Conservation (phyloP, 2,329 filamentous ascomycete genomes). For the Oidium heveae region DNA sequence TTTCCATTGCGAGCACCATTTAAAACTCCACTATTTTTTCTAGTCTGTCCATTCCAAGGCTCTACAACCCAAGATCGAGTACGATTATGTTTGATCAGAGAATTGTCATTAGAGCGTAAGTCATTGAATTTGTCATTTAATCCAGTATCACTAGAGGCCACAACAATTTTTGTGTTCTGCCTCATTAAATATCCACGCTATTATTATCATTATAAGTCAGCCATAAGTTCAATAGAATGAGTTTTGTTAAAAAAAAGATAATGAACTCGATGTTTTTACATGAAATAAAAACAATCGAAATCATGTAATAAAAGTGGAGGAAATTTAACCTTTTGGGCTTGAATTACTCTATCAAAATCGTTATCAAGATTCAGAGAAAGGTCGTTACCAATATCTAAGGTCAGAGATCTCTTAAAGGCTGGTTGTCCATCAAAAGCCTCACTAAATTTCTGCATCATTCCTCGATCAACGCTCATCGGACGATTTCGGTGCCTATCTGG, state of each 20-base stretch:
- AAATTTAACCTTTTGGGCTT: constrained; percentile 76
- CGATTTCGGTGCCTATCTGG: constrained; percentile 33
- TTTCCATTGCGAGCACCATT: too few species aligned
- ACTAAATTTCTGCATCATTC: constrained; percentile 10
- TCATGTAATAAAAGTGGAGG: constrained; percentile 13
- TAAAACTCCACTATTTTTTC: constrained; percentile 29
- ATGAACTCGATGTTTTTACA: constrained; percentile 22
- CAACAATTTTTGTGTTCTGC: constrained; percentile 90
- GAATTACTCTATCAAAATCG: constrained; percentile 87
- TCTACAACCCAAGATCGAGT: constrained; percentile 91
- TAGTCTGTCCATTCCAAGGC: constrained; percentile 70
- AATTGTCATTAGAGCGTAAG: constrained; percentile 37
- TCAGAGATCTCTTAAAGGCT: constrained; percentile 61
- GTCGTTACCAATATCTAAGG: constrained; percentile 46
- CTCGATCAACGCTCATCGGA: constrained; percentile 19
- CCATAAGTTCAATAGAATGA: constrained; percentile 15
- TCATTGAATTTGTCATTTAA: constrained; percentile 29
- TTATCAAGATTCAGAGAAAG: constrained; percentile 67
- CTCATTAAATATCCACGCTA: constrained; percentile 98
- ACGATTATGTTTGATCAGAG: constrained; percentile 49
- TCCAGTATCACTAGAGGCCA: constrained; percentile 50
- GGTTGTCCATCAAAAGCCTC: constrained; percentile 26
- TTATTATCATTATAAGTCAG: constrained; percentile 37
- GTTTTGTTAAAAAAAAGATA: constrained; percentile 1
- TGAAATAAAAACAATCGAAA: constrained; percentile 4